Evolutionary conservation across 345 rosid genomes (phyloP).

Genomic region (Syzygium grande): DNA sequence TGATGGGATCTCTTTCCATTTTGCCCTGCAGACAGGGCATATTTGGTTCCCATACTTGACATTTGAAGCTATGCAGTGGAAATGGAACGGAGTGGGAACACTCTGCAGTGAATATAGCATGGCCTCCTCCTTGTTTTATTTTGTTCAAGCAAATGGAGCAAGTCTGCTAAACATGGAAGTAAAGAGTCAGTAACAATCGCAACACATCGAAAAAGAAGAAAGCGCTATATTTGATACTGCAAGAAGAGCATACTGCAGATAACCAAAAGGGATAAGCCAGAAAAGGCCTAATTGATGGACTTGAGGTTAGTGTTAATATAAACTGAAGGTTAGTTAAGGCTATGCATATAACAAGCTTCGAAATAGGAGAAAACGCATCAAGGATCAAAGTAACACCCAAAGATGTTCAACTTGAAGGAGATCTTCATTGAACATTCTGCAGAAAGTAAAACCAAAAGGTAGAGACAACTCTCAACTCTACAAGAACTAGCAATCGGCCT

Average conservation of each 20-base stretch:
- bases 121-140: constrained; percentile 86
- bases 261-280: background rate
- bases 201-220: background rate
- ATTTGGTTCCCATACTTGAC: constrained; percentile 80
- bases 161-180: constrained; percentile 37
- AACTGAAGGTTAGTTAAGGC: background rate
- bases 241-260: background rate
- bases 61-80: constrained; percentile 87
- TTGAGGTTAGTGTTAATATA: background rate
- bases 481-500: background rate
- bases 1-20: constrained; percentile 90
- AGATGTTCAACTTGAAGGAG: background rate
- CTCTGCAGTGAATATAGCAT: constrained; percentile 89
- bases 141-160: constrained; percentile 86
- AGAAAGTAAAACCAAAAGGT: background rate
- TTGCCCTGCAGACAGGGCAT: constrained; percentile 86
- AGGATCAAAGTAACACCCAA: background rate
- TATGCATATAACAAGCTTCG: background rate
- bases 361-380: background rate
- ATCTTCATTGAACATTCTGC: background rate
- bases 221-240: background rate
- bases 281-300: background rate
- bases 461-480: background rate
- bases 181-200: background rate
- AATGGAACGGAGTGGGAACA: constrained; percentile 96